Base-by-base conservation (phyloP, 2,329 filamentous ascomycete genomes). In the Leptographium wingfieldii region DNA sequence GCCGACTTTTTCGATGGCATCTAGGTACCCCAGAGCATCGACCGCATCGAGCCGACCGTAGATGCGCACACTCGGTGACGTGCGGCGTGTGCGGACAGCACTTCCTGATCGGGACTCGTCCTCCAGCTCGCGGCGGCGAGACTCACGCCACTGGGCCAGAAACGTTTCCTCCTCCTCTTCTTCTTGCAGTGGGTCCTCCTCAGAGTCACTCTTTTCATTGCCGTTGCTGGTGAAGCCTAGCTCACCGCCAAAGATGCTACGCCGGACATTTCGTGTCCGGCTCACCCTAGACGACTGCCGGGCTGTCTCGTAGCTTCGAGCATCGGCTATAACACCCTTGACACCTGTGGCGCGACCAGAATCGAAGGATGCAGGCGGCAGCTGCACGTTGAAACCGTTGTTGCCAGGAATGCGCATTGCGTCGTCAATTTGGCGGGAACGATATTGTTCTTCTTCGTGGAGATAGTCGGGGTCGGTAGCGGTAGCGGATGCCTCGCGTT, bases 11-110 rank as follows among this genome's bases (percentile, higher is more conserved):
- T 99, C 94, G 66, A 97, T 90, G 59, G 92, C 92, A 72, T 97
- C 92, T n/a, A 99, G 80, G 68, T 95, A 99, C 22, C 92, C 94
- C 64, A 87, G 77, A 9, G 90, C 92, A 76, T 97, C 92, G 1
- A 97, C 94, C 61, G 84, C 81, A 63, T 92, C 87, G 63, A 97
- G 76, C 14, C 80, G 82, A 27, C 94, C 94, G 70, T 88, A 97
- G 61, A 86, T 78, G 65, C 88, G 79, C 64, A 87, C 82, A 67
- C 86, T 91, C 0, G 90, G 90, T 70, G 86, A 92, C 58, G 83
- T 86, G 68, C 85, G 83, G 68, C 87, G 78, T 63, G 79, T 87
- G 63, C 80, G 80, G 65, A 78, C 72, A 63, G 70, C 69, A 65
- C 33, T 62, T 38, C 66, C 66, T 1, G 63, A 38, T 35, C 72